Percentiles rank a stretch among this genome's conserved stretches.
These are phyloP conservation scores for Peltaster fructicola DNA, from an alignment of 2,329 filamentous ascomycete genomes.

Conservation along the genomic window DNA sequence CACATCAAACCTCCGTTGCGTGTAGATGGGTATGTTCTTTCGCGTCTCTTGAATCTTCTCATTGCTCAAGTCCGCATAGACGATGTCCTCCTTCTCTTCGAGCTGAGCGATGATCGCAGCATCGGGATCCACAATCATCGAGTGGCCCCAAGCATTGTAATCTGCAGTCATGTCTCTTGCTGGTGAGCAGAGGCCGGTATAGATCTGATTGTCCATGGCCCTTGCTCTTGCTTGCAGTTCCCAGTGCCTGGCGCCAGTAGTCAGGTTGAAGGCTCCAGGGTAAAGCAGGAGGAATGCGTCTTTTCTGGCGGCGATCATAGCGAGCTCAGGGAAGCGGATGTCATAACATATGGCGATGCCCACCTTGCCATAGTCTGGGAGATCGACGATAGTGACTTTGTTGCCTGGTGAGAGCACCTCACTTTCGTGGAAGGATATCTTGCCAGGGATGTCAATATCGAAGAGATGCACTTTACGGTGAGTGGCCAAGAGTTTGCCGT, in stretches of 20 bases:
- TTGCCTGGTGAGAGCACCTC: slow-evolving; percentile 77
- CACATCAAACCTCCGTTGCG: slow-evolving; percentile 82
- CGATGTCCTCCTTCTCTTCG: slow-evolving; percentile 58
- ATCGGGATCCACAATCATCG: slow-evolving; percentile 72
- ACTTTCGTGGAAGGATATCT: slow-evolving; percentile 79
- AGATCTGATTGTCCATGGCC: slow-evolving; percentile 86
- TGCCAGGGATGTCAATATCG: slow-evolving; percentile 92
- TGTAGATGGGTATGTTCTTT: slow-evolving; percentile 66
- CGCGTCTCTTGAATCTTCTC: slow-evolving; percentile 56
- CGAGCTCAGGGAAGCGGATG: slow-evolving; percentile 86
- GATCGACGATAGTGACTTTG: slow-evolving; percentile 66
- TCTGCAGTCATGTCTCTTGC: slow-evolving; percentile 58
- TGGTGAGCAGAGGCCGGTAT: slow-evolving; percentile 82
- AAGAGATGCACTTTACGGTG: slow-evolving; percentile 94
- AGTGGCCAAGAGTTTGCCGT: slow-evolving; percentile 62
- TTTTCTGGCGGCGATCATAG: slow-evolving; percentile 68
- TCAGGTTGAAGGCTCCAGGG: slow-evolving; percentile 92
- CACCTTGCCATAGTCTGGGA: slow-evolving; percentile 76
- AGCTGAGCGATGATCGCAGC: slow-evolving; percentile 65
- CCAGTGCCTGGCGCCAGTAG: slow-evolving; percentile 88
- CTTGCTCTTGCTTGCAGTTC: slow-evolving; percentile 61
- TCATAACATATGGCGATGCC: slow-evolving; percentile 94
- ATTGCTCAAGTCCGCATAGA: slow-evolving; percentile 53
- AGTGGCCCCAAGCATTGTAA: slow-evolving; percentile 89
- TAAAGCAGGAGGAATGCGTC: slow-evolving; percentile 82